A percentile compares a stretch with the other conserved stretches of the same genome.
These are phyloP conservation scores for Crucibulum laeve DNA, from an alignment of 768 basidiomycete genomes.

Conservation along the genomic window DNA sequence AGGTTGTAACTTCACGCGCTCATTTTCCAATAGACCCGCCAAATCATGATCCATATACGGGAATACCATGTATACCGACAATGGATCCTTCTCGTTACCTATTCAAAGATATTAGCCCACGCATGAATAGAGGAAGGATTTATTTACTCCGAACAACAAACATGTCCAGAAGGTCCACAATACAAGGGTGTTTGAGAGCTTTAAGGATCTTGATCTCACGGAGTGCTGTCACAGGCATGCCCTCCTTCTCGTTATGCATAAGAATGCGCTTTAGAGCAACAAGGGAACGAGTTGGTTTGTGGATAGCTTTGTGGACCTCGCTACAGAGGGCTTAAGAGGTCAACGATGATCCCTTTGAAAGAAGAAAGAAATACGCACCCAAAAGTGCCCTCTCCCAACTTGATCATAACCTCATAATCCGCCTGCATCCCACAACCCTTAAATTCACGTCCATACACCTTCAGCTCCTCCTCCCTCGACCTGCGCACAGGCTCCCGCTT, in stretches of 20 bases:
- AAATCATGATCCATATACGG: slow-evolving; percentile 99
- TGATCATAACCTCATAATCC: slow-evolving; percentile 79
- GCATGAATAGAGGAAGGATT: neutral
- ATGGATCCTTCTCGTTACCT: slow-evolving; percentile 67
- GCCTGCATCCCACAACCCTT: slow-evolving; percentile 64
- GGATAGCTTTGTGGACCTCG: slow-evolving; percentile 87
- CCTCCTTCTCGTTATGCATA: slow-evolving; percentile 96
- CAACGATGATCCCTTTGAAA: slow-evolving; percentile 2
- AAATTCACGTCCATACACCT: slow-evolving; percentile 65
- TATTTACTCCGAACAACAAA: slow-evolving; percentile 76
- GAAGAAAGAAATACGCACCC: slow-evolving; percentile 52
- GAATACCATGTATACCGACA: slow-evolving; percentile 97
- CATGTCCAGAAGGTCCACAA: slow-evolving; percentile 90
- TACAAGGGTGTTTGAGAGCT: slow-evolving; percentile 76
- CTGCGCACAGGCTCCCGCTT: slow-evolving; percentile 44
- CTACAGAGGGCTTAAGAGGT: slow-evolving; percentile 29
- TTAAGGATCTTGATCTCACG: slow-evolving; percentile 98
- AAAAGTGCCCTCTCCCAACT: slow-evolving; percentile 96
- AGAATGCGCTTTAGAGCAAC: slow-evolving; percentile 94
- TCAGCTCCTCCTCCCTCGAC: slow-evolving; percentile 58
- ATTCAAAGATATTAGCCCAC: slow-evolving; percentile 1
- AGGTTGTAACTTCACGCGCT: slow-evolving; percentile 75
- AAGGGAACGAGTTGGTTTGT: slow-evolving; percentile 48
- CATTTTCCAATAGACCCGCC: slow-evolving; percentile 90
- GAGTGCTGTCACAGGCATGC: slow-evolving; percentile 94